Conservation (phyloP, 352 stramenopile genomes). For the Pythium aphanidermatum region DNA sequence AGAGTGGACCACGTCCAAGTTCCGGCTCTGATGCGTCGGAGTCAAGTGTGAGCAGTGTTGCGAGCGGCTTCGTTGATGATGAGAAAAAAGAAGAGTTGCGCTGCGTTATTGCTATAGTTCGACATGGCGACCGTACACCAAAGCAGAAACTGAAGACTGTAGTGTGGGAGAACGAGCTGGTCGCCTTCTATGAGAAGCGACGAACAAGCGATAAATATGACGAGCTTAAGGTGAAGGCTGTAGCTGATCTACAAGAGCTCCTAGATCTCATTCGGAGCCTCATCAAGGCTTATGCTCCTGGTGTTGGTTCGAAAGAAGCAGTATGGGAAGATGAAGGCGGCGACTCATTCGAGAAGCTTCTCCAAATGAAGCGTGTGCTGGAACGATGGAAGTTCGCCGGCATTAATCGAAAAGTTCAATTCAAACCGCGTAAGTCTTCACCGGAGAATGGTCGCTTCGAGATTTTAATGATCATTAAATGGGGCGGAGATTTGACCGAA, state of each 20-base stretch:
- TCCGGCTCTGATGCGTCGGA: conserved; percentile 66
- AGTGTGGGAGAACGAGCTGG: conserved; percentile 79
- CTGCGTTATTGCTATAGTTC: conserved; percentile 98
- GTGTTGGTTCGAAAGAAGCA: conserved; percentile 71
- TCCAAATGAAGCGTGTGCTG: conserved; percentile 96
- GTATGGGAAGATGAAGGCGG: conserved; percentile 82
- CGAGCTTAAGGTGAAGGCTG: conserved; percentile 82
- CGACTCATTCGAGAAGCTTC: conserved; percentile 90
- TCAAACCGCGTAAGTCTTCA: conserved; percentile 62
- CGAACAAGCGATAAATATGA: conserved; percentile 71
- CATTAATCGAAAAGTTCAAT: conserved; percentile 97
- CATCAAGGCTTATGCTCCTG: conserved; percentile 77
- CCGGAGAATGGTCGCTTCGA: conserved; percentile 61
- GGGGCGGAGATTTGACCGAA: conserved; percentile 98
- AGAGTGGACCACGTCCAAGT: conserved; percentile 32
- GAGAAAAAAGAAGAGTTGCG: conserved; percentile 94
- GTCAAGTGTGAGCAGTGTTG: conserved; percentile 54
- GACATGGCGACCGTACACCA: conserved; percentile 98
- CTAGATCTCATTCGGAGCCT: conserved; percentile 72
- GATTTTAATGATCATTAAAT: conserved; percentile 99
- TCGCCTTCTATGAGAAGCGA: conserved; percentile 76
- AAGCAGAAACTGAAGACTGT: conserved; percentile 99
- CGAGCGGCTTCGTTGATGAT: conserved; percentile 46
- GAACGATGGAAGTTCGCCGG: conserved; percentile 95
- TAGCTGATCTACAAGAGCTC: conserved; percentile 73